A percentile compares a stretch with the other conserved stretches of the same genome.
phyloP scores from a whole-genome alignment of 495 filamentous ascomycete genomes.

The Echria macrotheca region DNA sequence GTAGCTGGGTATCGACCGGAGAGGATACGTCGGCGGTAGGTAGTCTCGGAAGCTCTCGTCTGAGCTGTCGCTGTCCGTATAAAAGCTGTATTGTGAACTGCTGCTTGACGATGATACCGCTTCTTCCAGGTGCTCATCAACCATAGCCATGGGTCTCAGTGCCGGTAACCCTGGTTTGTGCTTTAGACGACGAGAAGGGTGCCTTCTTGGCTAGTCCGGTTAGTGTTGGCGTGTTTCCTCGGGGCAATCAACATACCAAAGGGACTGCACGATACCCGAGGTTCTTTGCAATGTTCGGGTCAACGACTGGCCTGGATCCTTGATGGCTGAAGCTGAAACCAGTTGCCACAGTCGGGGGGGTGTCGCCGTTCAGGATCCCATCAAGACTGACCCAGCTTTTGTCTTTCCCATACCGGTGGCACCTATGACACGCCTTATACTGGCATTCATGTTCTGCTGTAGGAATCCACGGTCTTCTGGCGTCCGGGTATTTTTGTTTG shows the following conservation, averaged over 20 bases:
- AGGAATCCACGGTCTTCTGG: slow-evolving; percentile 35
- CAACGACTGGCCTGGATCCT: slow-evolving; percentile 24
- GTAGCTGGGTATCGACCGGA: too few relatives aligned
- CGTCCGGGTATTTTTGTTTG: slow-evolving; percentile 8
- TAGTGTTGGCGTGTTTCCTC: neutral
- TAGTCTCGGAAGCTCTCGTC: too few relatives aligned
- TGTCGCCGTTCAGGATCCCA: slow-evolving; percentile 40
- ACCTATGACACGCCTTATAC: slow-evolving; percentile 47
- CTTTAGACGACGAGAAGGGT: neutral
- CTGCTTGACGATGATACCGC: too few relatives aligned
- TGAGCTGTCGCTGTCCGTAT: too few relatives aligned
- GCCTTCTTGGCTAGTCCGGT: neutral
- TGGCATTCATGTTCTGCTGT: slow-evolving; percentile 39
- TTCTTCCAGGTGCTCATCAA: too few relatives aligned
- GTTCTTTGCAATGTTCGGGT: slow-evolving; percentile 27
- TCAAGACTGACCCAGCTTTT: slow-evolving; percentile 47
- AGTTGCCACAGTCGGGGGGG: slow-evolving; percentile 34
- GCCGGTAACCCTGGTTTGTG: neutral
- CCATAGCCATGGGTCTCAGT: too few relatives aligned
- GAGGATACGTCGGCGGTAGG: too few relatives aligned
- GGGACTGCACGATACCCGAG: slow-evolving; percentile 34
- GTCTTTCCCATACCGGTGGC: slow-evolving; percentile 38
- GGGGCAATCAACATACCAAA: too few relatives aligned
- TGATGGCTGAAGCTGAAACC: slow-evolving; percentile 38
- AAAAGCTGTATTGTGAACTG: too few relatives aligned